Evolutionary conservation across 2,329 filamentous ascomycete genomes (phyloP).

Genomic region (Fulvia fulva): DNA sequence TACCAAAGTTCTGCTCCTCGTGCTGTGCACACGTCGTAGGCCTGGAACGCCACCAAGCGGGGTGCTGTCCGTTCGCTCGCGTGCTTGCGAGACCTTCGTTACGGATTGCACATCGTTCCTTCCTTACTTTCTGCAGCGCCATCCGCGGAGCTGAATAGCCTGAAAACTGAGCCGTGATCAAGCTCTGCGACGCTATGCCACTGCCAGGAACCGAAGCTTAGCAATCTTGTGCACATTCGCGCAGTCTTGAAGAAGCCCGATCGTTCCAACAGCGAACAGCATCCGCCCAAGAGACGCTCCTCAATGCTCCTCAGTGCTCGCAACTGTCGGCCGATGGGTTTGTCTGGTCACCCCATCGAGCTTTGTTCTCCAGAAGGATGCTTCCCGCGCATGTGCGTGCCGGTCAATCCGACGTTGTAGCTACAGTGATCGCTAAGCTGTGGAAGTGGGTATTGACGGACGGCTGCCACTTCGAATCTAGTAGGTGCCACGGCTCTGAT

Average conservation of each 20-base stretch:
- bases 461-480: not conserved
- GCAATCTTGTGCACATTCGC: not conserved
- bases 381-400: not conserved
- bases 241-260: not conserved
- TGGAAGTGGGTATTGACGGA: not conserved
- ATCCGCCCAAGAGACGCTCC: not conserved
- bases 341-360: not conserved
- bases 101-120: not conserved
- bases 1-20: not conserved
- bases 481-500: not conserved
- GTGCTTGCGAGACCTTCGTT: not conserved
- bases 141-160: not conserved
- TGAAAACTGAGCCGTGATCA: not conserved
- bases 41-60: not conserved
- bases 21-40: not conserved
- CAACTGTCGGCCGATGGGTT: not conserved
- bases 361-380: not conserved
- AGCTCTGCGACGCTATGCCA: not conserved
- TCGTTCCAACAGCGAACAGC: too few relatives aligned
- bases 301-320: not conserved
- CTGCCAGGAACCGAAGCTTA: constrained; percentile 2
- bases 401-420: not conserved
- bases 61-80: not conserved
- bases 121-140: not conserved
- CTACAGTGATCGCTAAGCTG: not conserved